Base-by-base conservation (phyloP, 1,284 basidiomycete genomes). In the Ganoderma lingzhi region DNA sequence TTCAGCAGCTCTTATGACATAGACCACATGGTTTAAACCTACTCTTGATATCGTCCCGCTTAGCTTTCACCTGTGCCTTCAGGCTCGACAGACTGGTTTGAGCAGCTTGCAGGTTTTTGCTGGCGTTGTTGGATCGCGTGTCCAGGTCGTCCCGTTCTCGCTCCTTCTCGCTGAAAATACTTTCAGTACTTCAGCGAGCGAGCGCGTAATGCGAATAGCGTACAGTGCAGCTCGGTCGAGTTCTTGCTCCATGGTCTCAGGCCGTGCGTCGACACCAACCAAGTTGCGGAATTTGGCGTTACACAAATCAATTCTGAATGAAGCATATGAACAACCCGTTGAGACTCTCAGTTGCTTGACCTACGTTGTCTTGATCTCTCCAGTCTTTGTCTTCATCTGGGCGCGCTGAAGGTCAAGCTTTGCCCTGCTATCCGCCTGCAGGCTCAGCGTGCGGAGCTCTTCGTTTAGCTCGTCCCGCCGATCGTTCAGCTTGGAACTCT, bases 401-500 rank as follows among this genome's bases (percentile, higher is more conserved):
- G 83, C 83, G 69, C 90, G 85, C 78, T 96, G 95, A 71, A 98
- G 79, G 51, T 92, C 89, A 59, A 99, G 81, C 74, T 91, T 92
- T 1, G 96, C 96, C 48, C 97, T 86, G 0, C 90, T 84, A 71
- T 97, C 94, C 0, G 95, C 92, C 78, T 98, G 96, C 48, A 89
- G 79, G 76, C 92, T 96, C 69, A 98, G 81, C 0, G 85, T 81
- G 42, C 89, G 87, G 60, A 97, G 84, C 75, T 99, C 96, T 0
- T 81, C 74, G 68, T 91, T 95, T 66, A 96, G 81, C 32, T 82
- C 81, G 41, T 97, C 96, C 35, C 93, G 86, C 63, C 85, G 85
- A 37, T 89, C 88, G 73, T 98, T 96, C 69, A 95, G 83, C 41
- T 79, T 78, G 41, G 90, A 85, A 30, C 87, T 84, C 67, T 88